Conservation (phyloP, 495 filamentous ascomycete species). For the Staphylotrichum longicolle region DNA sequence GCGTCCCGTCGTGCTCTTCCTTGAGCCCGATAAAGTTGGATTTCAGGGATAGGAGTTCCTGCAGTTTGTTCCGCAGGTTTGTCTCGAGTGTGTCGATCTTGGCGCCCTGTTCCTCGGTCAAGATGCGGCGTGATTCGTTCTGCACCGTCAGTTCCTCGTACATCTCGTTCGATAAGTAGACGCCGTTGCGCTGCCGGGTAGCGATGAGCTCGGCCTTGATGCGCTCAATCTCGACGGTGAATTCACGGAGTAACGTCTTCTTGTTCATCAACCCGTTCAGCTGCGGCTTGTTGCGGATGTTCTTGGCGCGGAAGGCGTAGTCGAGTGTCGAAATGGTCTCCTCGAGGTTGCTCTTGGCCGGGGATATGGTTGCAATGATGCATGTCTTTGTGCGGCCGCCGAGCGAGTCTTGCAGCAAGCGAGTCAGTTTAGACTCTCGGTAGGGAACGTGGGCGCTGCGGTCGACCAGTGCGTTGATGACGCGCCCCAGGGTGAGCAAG, state of each 20-base stretch:
- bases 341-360: conserved; percentile 89
- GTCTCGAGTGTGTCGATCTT: conserved; percentile 90
- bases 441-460: conserved; percentile 90
- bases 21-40: conserved; percentile 80
- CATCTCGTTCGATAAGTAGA: conserved; percentile 80
- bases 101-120: conserved; percentile 86
- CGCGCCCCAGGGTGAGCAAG: conserved; percentile 86
- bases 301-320: conserved; percentile 96
- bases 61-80: conserved; percentile 83
- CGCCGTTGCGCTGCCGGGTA: conserved; percentile 88
- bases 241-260: conserved; percentile 84
- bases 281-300: conserved; percentile 97
- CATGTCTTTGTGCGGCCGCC: conserved; percentile 96
- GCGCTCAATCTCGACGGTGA: conserved; percentile 90
- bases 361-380: conserved; percentile 95
- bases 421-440: conserved; percentile 92
- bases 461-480: conserved; percentile 97
- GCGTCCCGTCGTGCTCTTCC: conserved; percentile 78
- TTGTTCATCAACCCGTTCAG: conserved; percentile 88
- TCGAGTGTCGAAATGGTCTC: conserved; percentile 97
- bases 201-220: conserved; percentile 91
- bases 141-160: conserved; percentile 86
- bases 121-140: conserved; percentile 87
- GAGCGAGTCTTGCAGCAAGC: conserved; percentile 91
- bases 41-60: conserved; percentile 83